Percentiles rank a stretch among this genome's conserved stretches.
These are phyloP conservation scores for Mycena floridula DNA, from an alignment of 768 basidiomycete genomes.

Conservation along the genomic window DNA sequence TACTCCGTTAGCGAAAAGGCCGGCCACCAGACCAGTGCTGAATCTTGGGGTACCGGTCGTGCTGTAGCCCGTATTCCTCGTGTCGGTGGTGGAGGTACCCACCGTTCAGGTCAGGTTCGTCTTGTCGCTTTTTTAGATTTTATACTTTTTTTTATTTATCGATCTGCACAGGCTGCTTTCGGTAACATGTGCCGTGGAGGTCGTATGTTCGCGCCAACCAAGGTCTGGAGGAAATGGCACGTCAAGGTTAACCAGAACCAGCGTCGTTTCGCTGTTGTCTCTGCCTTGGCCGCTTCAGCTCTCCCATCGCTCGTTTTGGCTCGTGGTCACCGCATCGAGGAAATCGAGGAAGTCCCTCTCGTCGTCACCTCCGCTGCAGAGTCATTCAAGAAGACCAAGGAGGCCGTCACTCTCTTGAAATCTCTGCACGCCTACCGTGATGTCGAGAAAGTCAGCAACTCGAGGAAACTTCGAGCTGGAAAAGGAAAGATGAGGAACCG, in stretches of 20 bases:
- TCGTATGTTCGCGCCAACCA: constrained; percentile 99
- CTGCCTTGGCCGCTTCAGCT: constrained; percentile 95
- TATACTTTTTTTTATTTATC: constrained; percentile 2
- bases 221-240: constrained; percentile 99
- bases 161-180: constrained; percentile 97
- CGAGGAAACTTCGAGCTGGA: constrained; percentile 92
- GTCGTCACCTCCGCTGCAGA: constrained; percentile 78
- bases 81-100: constrained; percentile 98
- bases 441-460: constrained; percentile 96
- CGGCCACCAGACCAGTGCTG: constrained; percentile 97
- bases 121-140: too few species aligned
- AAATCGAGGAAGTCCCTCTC: constrained; percentile 93
- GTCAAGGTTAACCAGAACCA: constrained; percentile 99
- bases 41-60: constrained; percentile 99
- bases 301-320: constrained; percentile 98
- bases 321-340: constrained; percentile 97
- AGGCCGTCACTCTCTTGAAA: constrained; percentile 92
- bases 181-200: constrained; percentile 99
- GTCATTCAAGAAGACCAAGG: constrained; percentile 93
- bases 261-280: constrained; percentile 95
- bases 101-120: constrained; percentile 91
- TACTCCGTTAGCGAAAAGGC: constrained; percentile 97
- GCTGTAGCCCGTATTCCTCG: constrained; percentile 99
- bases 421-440: constrained; percentile 83
- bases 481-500: constrained; percentile 98